Evolutionary conservation across 2,329 filamentous ascomycete species (phyloP), one percentile per base, ranked within the genome.

Genomic region (Penicillium sp.): DNA sequence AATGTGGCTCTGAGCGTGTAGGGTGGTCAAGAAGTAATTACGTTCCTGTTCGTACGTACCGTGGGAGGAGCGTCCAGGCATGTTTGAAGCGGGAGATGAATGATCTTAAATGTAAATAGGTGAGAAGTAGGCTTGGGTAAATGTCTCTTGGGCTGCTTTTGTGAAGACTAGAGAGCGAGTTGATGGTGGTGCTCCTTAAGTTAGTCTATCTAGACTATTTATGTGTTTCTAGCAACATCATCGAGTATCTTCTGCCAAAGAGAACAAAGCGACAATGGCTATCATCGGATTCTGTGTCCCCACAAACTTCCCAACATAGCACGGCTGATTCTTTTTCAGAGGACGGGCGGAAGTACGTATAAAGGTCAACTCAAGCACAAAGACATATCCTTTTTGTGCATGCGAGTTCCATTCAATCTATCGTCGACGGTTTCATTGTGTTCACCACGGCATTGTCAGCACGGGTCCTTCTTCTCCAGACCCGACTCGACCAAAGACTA

Each of bases 401-500:
- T 16, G 7, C 26, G 2, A 19, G 9, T 38, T 8, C 9, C 29
- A 23, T 11, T 14, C 16, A 36, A 19, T 10, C 41, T 39, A 46
- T 30, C 14, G 14, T 18, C 13, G 27, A 5, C 23, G 11, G 10
- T 39, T 16, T 40, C 14, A 18, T 29, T 7, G 7, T 18, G n/a
- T 48, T 45, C 64, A 53, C 43, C 66, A 68, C 2, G 69, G 66
- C 64, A 70, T 63, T 26, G 35, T 61, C 29, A 70, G 30, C 2
- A 70, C 61, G 7, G 65, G 30, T 9, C 60, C 62, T 40, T 68
- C 68, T 26, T 64, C 57, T 3, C 63, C 65, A 16, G 66, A 67
- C 1, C 67, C 67, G 2, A 65, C 61, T 19, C 63, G 59, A n/a
- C 67, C 67, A 57, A 69, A 63, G 14, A 73, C 69, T 14, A 75